These are phyloP conservation scores for Alternaria brassicae DNA, from an alignment of 2,329 filamentous ascomycete species.

Conservation along the genomic window DNA sequence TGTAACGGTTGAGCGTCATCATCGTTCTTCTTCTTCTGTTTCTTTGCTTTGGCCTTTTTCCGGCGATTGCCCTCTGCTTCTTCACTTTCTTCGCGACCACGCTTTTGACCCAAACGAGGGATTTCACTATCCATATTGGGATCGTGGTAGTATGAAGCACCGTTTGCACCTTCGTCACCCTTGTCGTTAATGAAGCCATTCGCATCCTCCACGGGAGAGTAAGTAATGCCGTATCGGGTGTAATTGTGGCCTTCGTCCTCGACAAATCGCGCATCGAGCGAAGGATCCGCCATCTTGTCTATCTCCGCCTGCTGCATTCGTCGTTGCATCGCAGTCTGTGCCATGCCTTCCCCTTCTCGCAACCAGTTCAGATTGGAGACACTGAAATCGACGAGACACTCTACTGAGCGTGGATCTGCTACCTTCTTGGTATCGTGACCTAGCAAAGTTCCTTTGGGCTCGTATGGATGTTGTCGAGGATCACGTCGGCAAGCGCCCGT, in stretches of 20 bases:
- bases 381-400: conserved; percentile 88
- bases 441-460: conserved; percentile 84
- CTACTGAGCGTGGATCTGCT: conserved; percentile 88
- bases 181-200: conserved; percentile 36
- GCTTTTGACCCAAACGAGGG: conserved; percentile 43
- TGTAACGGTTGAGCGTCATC: conserved; percentile 45
- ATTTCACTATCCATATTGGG: conserved; percentile 36
- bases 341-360: conserved; percentile 58
- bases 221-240: conserved; percentile 52
- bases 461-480: conserved; percentile 75
- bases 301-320: conserved; percentile 62
- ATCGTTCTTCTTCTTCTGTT: conserved; percentile 45
- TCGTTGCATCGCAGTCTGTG: conserved; percentile 56
- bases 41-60: conserved; percentile 31
- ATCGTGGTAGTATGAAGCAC: conserved; percentile 34
- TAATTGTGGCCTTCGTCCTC: conserved; percentile 50
- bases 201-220: conserved; percentile 47
- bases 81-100: conserved; percentile 37
- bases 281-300: conserved; percentile 57
- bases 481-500: conserved; percentile 78
- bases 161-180: conserved; percentile 23
- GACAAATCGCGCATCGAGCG: conserved; percentile 54
- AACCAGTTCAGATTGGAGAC: conserved; percentile 89
- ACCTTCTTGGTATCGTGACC: conserved; percentile 91
- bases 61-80: conserved; percentile 32